Evolutionary conservation across 805 yeast genomes (phyloP).

Genomic region (Nakazawaea pomicola): DNA sequence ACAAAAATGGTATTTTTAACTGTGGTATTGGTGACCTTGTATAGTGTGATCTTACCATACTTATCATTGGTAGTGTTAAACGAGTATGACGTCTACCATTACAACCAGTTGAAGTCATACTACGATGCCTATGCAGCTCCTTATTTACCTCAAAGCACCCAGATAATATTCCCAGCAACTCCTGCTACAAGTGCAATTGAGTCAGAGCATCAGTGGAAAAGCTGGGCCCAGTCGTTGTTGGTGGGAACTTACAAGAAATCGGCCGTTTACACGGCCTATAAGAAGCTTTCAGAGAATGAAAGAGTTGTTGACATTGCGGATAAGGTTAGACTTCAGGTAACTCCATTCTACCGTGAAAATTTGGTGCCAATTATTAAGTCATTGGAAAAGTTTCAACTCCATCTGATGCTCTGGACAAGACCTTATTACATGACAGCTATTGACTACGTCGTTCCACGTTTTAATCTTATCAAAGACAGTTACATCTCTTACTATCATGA

Average conservation of each 20-base stretch:
- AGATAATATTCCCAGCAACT: background rate
- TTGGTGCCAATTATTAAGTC: slow-evolving; percentile 1
- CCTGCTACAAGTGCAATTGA: background rate
- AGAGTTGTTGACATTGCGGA: background rate
- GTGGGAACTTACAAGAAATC: background rate
- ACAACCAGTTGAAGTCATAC: slow-evolving; percentile 6
- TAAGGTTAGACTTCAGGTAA: background rate
- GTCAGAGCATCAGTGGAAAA: background rate
- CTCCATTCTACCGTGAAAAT: slow-evolving; percentile 4
- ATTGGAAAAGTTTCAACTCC: background rate
- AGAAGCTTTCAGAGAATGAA: background rate
- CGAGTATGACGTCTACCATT: slow-evolving; percentile 4
- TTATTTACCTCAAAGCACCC: background rate
- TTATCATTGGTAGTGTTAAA: slow-evolving; percentile 5
- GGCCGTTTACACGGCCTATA: background rate
- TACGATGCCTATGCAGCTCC: slow-evolving; percentile 3
- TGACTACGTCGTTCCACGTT: background rate
- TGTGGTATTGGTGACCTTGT: slow-evolving; percentile 1
- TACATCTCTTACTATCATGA: background rate
- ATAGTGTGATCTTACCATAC: slow-evolving; percentile 3
- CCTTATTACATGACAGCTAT: slow-evolving; percentile 3
- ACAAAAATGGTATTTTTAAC: slow-evolving; percentile 1
- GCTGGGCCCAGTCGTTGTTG: background rate
- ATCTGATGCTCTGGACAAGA: background rate
- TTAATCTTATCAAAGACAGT: background rate